Conservation (phyloP, 768 basidiomycete species). For the Boletus reticulatus region DNA sequence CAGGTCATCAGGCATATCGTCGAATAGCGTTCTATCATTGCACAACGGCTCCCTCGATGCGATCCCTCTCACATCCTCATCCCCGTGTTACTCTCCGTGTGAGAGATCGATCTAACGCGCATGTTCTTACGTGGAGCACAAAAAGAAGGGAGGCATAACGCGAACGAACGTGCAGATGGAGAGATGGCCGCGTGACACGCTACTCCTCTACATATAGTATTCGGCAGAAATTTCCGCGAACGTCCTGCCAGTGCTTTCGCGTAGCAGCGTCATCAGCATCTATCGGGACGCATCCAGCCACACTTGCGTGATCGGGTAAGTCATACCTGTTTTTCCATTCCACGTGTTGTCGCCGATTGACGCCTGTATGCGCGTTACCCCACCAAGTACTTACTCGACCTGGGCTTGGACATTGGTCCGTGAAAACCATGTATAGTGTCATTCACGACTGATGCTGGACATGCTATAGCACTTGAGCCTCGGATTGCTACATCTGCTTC, state of each 20-base stretch:
- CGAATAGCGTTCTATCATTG: no score
- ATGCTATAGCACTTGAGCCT: neutral
- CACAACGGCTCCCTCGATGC: constrained; percentile 3
- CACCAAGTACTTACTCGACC: no score
- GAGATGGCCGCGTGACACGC: neutral
- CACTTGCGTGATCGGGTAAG: neutral
- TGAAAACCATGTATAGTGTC: neutral
- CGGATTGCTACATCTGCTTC: neutral
- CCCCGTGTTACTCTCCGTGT: no score
- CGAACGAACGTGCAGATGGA: neutral
- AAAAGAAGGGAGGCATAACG: neutral
- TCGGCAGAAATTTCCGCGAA: neutral
- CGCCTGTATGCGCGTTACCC: no score
- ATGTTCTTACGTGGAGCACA: neutral
- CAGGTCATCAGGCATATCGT: neutral
- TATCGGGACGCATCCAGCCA: neutral
- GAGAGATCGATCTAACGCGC: neutral
- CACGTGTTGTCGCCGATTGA: neutral
- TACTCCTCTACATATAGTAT: neutral
- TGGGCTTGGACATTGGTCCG: no score
- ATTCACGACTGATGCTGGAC: neutral
- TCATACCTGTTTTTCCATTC: no score
- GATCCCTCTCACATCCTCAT: neutral
- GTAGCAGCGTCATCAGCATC: neutral
- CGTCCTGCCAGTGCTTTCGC: neutral